Evolutionary conservation across 768 basidiomycete species (phyloP).

Genomic region (Boletus rex-veris): DNA sequence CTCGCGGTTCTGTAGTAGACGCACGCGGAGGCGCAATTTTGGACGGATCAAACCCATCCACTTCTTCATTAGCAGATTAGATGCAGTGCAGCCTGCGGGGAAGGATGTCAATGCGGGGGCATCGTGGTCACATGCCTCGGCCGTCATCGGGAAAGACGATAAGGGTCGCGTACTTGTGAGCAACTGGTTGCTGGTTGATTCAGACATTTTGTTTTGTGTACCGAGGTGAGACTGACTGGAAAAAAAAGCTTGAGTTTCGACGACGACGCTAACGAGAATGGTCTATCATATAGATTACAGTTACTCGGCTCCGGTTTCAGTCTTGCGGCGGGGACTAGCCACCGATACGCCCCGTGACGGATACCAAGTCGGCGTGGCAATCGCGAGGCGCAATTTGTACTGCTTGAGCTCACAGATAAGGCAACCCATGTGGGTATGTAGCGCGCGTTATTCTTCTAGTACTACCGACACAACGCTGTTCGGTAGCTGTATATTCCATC

Average conservation of each 20-base stretch:
- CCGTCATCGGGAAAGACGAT: not conserved
- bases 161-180: conserved; percentile 15
- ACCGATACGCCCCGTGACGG: not conserved
- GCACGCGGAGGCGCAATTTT: conserved; percentile 23
- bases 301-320: conserved; percentile 15
- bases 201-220: conserved; percentile 2
- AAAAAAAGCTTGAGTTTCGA: not conserved
- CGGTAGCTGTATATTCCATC: not conserved
- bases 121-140: not conserved
- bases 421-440: not conserved
- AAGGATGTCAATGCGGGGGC: not conserved
- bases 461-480: not conserved
- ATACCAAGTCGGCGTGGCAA: not conserved
- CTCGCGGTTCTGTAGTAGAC: not conserved
- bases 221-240: not conserved
- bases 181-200: conserved; percentile 8
- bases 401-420: conserved; percentile 2
- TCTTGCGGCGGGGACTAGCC: not conserved
- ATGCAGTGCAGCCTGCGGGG: conserved; percentile 23
- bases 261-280: not conserved
- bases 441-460: not conserved
- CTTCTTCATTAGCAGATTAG: conserved; percentile 18
- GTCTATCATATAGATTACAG: not conserved
- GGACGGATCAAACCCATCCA: conserved; percentile 19
- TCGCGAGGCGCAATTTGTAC: not conserved